Base-by-base conservation (phyloP, 345 rosid species). In the Syzygium grande region DNA sequence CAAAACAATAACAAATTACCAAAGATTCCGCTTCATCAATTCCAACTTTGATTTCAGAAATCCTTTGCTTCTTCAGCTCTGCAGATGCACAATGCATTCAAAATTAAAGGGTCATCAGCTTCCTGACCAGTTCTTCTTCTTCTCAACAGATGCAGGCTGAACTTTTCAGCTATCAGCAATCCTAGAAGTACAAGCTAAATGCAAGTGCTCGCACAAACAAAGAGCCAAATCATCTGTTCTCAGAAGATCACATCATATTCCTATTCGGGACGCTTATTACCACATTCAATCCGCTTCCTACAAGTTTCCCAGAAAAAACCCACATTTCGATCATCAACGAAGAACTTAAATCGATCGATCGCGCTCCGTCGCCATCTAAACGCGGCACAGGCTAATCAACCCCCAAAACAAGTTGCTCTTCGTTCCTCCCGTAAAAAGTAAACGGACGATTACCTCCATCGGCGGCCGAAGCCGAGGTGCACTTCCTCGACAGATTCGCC, bases 1-100 rank as follows among this genome's bases (percentile, higher is more conserved):
- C 11, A 68, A 68, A 88, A 55, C 41, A 29, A 80, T 25, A 84
- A 85, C 63, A 54, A 73, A 51, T 78, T 92, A 97, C 99, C 98
- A 96, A 90, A 84, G 92, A 88, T 89, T 97, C 98, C 53, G 98
- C 99, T 89, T 94, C 94, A 55, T 95, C 98, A 68, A 97, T 77
- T 22, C 95, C 95, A 43, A 91, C 88, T 89, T 89, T 94, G 5
- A 97, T 91, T 52, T 96, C 98, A 59, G 98, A 91, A 49, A 96
- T 91, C 89, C 93, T 96, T 90, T 97, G 98, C 94, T 95, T 97
- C 93, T 91, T 96, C 90, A 91, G 94, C 91, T 97, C 98, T 96
- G 93, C 92, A 92, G 59, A 90, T 73, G 41, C 68, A 56, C 19
- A 53, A 25, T 41, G 25, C 86, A 85, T 85, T 54, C 59, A 15